These are phyloP conservation scores for Malassezia nana DNA, from an alignment of 1,284 basidiomycete species.

Conservation along the genomic window DNA sequence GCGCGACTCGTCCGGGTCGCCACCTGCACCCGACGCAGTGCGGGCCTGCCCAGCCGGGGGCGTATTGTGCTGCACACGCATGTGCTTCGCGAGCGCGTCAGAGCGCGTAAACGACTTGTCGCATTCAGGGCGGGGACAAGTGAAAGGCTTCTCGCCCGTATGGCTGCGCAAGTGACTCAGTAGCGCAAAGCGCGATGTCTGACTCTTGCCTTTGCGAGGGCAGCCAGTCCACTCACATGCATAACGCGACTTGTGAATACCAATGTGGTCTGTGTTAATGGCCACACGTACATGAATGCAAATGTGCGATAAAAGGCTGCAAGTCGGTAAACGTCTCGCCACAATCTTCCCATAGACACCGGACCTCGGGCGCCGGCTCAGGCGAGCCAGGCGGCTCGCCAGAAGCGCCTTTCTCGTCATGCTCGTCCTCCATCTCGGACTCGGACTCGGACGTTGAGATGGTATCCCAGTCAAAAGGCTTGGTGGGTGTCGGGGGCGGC, in stretches of 20 bases:
- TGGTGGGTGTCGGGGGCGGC: not conserved
- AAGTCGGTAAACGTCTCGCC: conserved; percentile 61
- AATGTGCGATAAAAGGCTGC: conserved; percentile 64
- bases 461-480: conserved; percentile 10
- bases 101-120: conserved; percentile 86
- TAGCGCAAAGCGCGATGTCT: conserved; percentile 75
- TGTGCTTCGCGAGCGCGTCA: conserved; percentile 79
- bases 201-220: conserved; percentile 63
- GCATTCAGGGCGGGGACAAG: conserved; percentile 75
- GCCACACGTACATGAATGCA: conserved; percentile 59
- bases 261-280: conserved; percentile 57
- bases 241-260: conserved; percentile 73
- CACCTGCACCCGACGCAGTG: conserved; percentile 16
- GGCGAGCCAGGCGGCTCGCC: conserved; percentile 16
- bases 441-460: conserved; percentile 38
- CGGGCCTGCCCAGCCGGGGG: conserved; percentile 24
- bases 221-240: conserved; percentile 81
- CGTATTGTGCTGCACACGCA: conserved; percentile 67
- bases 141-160: conserved; percentile 82
- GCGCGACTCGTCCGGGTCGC: conserved; percentile 18
- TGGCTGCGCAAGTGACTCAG: conserved; percentile 69
- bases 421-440: conserved; percentile 17
- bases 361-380: conserved; percentile 27
- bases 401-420: conserved; percentile 5
- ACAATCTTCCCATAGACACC: conserved; percentile 68